phyloP scores from a whole-genome alignment of 257 asterid genomes.

The Vinca minor region DNA sequence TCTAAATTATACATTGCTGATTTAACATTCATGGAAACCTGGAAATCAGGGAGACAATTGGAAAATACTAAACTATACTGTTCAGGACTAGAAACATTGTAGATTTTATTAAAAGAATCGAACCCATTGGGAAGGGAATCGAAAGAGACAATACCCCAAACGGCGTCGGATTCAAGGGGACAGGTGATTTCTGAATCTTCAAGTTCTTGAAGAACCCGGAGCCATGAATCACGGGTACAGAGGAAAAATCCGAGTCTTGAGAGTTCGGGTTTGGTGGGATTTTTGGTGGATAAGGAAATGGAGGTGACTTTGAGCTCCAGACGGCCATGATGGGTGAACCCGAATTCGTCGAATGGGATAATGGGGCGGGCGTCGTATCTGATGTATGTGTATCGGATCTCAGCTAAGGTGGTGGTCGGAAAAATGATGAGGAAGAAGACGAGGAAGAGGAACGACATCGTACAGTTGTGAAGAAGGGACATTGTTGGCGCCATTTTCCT shows the following conservation, averaged over 20 bases:
- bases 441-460: too few species aligned
- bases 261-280: conserved; percentile 32
- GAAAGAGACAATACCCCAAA: conserved; percentile 40
- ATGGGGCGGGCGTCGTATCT: conserved; percentile 58
- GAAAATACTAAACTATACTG: conserved; percentile 78
- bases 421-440: conserved; percentile 29
- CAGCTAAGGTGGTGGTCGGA: conserved; percentile 35
- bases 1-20: conserved; percentile 69
- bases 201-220: conserved; percentile 58
- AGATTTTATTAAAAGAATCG: conserved; percentile 22
- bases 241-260: conserved; percentile 70
- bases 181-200: conserved; percentile 67
- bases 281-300: conserved; percentile 31
- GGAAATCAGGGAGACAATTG: conserved; percentile 49
- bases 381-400: conserved; percentile 50
- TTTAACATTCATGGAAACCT: conserved; percentile 57
- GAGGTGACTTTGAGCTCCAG: conserved; percentile 56
- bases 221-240: conserved; percentile 67
- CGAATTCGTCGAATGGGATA: conserved; percentile 77
- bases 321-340: conserved; percentile 77
- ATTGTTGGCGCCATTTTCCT: too few species aligned
- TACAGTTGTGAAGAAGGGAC: conserved; percentile 6
- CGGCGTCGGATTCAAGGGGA: conserved; percentile 43
- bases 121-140: conserved; percentile 33
- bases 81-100: conserved; percentile 49